Evolutionary conservation across 2,329 filamentous ascomycete genomes (phyloP).

Genomic region (Xylariales sp.): DNA sequence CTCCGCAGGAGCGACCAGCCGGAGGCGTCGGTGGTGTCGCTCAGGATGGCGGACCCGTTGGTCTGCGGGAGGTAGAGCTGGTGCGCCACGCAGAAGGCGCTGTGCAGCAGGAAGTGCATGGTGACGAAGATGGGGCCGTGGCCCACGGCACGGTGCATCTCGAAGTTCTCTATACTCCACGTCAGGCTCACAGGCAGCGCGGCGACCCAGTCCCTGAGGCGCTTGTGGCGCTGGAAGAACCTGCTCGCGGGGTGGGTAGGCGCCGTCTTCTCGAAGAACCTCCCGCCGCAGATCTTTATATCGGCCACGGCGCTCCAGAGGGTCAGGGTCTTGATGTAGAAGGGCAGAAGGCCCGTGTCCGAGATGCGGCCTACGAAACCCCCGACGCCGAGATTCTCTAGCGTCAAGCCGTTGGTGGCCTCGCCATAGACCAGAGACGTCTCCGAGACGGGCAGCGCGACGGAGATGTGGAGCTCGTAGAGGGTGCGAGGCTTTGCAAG

Average conservation of each 20-base stretch:
- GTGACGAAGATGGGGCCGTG: constrained; percentile 4
- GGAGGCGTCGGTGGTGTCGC: constrained; percentile 2
- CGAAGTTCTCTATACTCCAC: constrained; percentile 6
- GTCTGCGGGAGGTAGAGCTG: constrained; percentile 5
- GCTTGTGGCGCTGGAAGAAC: constrained; percentile 4
- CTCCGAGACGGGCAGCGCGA: constrained; percentile 5
- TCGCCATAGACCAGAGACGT: constrained; percentile 4
- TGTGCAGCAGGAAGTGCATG: constrained; percentile 6
- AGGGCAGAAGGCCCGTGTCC: constrained; percentile 5
- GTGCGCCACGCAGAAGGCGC: constrained; percentile 5
- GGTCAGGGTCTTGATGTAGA: constrained; percentile 6
- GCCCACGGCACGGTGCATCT: constrained; percentile 1
- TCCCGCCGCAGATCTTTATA: constrained; percentile 5
- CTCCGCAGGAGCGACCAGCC: constrained; percentile 4
- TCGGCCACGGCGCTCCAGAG: constrained; percentile 6
- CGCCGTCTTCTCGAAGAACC: constrained; percentile 6
- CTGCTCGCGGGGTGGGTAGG: constrained; percentile 6
- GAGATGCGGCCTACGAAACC: constrained; percentile 4
- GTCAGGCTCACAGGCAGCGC: constrained; percentile 1
- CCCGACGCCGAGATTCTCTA: constrained; percentile 2
- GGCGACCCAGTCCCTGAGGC: constrained; percentile 4
- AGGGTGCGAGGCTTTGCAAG: constrained; percentile 4
- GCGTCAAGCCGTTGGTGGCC: constrained; percentile 4
- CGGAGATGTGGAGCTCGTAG: constrained; percentile 5
- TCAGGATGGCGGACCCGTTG: constrained; percentile 4